Conservation (phyloP, 2,329 filamentous ascomycete genomes). For the Sporothrix schenckii region DNA sequence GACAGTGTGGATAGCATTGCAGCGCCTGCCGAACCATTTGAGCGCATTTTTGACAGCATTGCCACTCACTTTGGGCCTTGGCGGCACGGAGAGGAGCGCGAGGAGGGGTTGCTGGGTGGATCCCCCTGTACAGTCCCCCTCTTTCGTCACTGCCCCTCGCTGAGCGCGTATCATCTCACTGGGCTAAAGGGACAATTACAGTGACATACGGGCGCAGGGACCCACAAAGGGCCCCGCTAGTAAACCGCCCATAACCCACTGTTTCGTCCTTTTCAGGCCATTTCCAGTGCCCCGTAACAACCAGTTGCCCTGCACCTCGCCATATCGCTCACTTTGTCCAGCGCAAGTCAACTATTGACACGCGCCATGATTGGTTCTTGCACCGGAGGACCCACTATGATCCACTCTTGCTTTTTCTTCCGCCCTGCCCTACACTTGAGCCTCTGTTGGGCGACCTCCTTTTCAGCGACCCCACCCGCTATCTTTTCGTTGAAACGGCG, state of each 20-base stretch:
- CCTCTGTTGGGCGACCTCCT: not conserved
- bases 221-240: slow-evolving; percentile 24
- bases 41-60: not conserved
- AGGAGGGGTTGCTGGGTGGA: not conserved
- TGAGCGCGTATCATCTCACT: slow-evolving; percentile 10
- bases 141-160: slow-evolving; percentile 12
- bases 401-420: not conserved
- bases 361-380: not conserved
- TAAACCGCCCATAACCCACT: not conserved
- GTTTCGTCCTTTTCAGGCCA: slow-evolving; percentile 7
- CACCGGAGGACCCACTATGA: not conserved
- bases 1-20: slow-evolving; percentile 12
- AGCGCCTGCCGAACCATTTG: not conserved
- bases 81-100: not conserved
- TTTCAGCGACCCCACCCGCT: slow-evolving; percentile 20
- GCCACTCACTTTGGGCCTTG: slow-evolving; percentile 1
- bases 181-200: not conserved
- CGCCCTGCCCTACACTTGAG: too few relatives aligned
- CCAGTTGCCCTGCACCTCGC: not conserved
- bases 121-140: slow-evolving; percentile 5
- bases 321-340: not conserved
- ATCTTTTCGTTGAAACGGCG: not conserved
- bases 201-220: not conserved
- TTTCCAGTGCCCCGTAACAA: not conserved
- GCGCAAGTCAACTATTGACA: not conserved